Evolutionary conservation across 306 rosid genomes (phyloP).

Genomic region (Fragaria iinumae): DNA sequence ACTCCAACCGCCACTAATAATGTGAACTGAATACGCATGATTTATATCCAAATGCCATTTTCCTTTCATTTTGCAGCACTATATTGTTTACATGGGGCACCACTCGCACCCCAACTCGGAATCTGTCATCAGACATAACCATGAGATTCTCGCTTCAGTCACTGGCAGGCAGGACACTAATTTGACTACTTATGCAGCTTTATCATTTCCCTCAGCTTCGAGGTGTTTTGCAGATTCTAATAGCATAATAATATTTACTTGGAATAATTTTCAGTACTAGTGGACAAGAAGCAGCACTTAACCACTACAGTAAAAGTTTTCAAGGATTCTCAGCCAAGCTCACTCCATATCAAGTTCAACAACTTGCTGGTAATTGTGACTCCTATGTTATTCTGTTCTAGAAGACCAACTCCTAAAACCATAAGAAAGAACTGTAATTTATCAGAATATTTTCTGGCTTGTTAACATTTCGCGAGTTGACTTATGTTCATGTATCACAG

Average conservation of each 20-base stretch:
- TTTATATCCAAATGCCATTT: background rate
- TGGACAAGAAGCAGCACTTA: slow-evolving; percentile 41
- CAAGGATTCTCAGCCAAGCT: slow-evolving; percentile 73
- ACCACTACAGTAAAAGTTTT: slow-evolving; percentile 64
- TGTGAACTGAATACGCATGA: background rate
- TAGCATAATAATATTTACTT: background rate
- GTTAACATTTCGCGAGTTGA: background rate
- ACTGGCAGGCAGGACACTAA: slow-evolving; percentile 46
- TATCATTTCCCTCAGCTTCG: background rate
- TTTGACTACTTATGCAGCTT: background rate
- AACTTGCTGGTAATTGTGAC: slow-evolving; percentile 46
- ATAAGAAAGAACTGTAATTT: background rate
- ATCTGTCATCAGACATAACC: slow-evolving; percentile 56
- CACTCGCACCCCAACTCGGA: slow-evolving; percentile 60
- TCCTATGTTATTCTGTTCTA: background rate
- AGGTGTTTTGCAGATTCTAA: background rate
- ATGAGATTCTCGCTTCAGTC: slow-evolving; percentile 57
- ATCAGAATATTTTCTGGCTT: too few relatives aligned
- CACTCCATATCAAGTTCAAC: slow-evolving; percentile 54
- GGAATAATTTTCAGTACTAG: slow-evolving; percentile 32
- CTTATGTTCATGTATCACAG: slow-evolving; percentile 37
- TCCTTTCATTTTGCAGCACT: slow-evolving; percentile 41
- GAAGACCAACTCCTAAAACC: background rate
- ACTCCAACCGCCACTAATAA: too few relatives aligned
- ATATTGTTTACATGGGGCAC: slow-evolving; percentile 68